Conservation (phyloP, 192 early-diverging fungal genomes). For the Podochytrium sp. region DNA sequence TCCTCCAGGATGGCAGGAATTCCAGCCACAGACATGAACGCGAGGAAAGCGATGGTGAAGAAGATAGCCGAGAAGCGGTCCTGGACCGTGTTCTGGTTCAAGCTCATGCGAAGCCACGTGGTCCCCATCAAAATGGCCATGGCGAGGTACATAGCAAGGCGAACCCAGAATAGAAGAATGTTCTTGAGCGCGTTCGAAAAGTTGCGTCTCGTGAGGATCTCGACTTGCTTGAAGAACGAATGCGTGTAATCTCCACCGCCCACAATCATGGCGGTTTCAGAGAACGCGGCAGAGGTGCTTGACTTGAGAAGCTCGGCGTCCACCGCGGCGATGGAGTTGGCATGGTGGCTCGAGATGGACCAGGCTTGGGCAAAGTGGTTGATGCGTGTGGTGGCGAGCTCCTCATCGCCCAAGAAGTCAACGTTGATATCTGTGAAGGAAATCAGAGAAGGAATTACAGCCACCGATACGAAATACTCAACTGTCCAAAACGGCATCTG, state of each 20-base stretch:
- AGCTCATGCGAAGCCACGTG: conserved; percentile 34
- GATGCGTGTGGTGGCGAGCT: conserved; percentile 5
- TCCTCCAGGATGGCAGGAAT: conserved; percentile 51
- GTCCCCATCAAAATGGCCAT: conserved; percentile 42
- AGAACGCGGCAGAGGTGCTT: neutral
- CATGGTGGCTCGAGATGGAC: neutral
- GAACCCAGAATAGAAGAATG: conserved; percentile 41
- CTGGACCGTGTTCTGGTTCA: conserved; percentile 32
- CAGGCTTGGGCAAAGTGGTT: conserved; percentile 3
- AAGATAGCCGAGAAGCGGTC: conserved; percentile 43
- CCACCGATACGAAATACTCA: neutral
- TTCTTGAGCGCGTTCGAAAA: conserved; percentile 30
- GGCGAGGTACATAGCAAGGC: conserved; percentile 45
- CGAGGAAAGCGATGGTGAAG: conserved; percentile 40
- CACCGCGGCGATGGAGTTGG: neutral
- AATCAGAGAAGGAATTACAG: conserved; percentile 38
- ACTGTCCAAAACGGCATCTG: conserved; percentile 19
- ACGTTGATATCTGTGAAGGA: conserved; percentile 39
- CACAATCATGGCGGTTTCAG: neutral
- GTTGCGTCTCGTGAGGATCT: conserved; percentile 20
- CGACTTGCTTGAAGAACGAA: conserved; percentile 35
- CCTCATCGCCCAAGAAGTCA: conserved; percentile 23
- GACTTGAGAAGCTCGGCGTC: neutral
- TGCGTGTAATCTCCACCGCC: conserved; percentile 29
- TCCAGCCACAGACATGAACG: conserved; percentile 45